Percentiles rank a stretch among this genome's conserved stretches.
Evolutionary conservation across 257 asterid species (phyloP).

Genomic region (Forsythia suspensa): DNA sequence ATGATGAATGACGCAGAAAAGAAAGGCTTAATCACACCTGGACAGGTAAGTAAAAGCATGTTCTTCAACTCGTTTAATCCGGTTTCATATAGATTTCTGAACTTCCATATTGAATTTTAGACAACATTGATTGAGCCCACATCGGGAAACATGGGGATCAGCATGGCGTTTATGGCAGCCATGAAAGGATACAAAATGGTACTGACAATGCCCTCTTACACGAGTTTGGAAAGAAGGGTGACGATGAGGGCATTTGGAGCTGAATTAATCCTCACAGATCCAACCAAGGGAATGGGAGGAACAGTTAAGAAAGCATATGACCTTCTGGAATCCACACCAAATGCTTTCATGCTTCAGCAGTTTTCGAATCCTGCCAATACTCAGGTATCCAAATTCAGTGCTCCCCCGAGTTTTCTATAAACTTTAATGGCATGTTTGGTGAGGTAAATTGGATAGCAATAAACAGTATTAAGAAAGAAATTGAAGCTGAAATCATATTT

Average conservation of each 20-base stretch:
- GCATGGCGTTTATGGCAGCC: slow-evolving; percentile 98
- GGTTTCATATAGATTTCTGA: neutral
- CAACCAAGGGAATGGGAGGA: slow-evolving; percentile 95
- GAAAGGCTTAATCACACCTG: slow-evolving; percentile 85
- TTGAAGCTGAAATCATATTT: neutral
- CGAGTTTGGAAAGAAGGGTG: slow-evolving; percentile 94
- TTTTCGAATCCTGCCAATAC: slow-evolving; percentile 92
- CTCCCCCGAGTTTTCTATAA: neutral
- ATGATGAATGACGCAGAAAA: slow-evolving; percentile 89
- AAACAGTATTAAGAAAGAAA: no score
- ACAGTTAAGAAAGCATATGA: slow-evolving; percentile 86
- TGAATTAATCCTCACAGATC: slow-evolving; percentile 83
- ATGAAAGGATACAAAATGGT: slow-evolving; percentile 97
- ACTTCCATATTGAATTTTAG: slow-evolving; percentile 29
- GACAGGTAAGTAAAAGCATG: slow-evolving; percentile 43
- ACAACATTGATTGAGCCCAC: slow-evolving; percentile 96
- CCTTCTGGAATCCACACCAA: slow-evolving; percentile 69
- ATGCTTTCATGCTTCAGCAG: slow-evolving; percentile 95
- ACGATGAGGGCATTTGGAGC: slow-evolving; percentile 96
- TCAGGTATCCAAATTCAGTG: slow-evolving; percentile 37
- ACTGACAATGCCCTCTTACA: slow-evolving; percentile 97
- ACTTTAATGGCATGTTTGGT: neutral
- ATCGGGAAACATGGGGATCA: slow-evolving; percentile 97
- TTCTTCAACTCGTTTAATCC: neutral
- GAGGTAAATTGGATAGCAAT: no score